Evolutionary conservation across 1,284 basidiomycete species (phyloP), one percentile per base, ranked within the genome.

Genomic region (Exobasidium cylindrosporum): DNA sequence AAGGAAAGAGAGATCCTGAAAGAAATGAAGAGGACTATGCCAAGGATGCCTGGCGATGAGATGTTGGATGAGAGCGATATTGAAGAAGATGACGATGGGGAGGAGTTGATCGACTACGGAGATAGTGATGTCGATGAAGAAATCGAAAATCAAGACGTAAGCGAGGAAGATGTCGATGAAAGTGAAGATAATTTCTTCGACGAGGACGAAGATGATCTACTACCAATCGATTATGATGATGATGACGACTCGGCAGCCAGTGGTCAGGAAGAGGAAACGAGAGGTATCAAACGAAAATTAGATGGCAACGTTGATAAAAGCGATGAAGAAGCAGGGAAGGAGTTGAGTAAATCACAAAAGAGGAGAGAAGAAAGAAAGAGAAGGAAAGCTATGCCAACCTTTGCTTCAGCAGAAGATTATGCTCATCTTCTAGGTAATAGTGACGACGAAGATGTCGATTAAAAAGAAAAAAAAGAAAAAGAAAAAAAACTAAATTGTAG

Each of bases 321-420:
- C 26, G 65, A 66, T 21, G 68, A 70, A 6, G 65, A 50, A 10
- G 63, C 64, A 14, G 65, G 53, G 4, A 61, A 35, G 2, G 64
- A 65, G 13, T 55, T 54, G 7, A 28, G 62, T 2, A 53, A 32
- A 14, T 60, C 53, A 17, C 53, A 55, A 55, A 4, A 17, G 5
- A 26, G 32, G 30, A 26, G 53, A 30, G 53, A 26, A 21, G 53
- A 55, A 28, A 26, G 53, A 14, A 44, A 55, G 53, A 55, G 55
- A 63, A 84, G 84, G 69, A 84, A 86, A 52, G 71, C 69, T 45
- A 76, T 92, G 70, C 92, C 93, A 1, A 89, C 88, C 30, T 97
- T 98, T 75, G 95, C 91, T 1, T 90, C 87, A 77, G 95, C 95
- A 68, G 95, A 97, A 66, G 95, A 97, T 71, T 98, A 96, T 76